These are phyloP conservation scores for Vaccinium vitisidaea DNA, from an alignment of 148 eudicot species.

Conservation along the genomic window DNA sequence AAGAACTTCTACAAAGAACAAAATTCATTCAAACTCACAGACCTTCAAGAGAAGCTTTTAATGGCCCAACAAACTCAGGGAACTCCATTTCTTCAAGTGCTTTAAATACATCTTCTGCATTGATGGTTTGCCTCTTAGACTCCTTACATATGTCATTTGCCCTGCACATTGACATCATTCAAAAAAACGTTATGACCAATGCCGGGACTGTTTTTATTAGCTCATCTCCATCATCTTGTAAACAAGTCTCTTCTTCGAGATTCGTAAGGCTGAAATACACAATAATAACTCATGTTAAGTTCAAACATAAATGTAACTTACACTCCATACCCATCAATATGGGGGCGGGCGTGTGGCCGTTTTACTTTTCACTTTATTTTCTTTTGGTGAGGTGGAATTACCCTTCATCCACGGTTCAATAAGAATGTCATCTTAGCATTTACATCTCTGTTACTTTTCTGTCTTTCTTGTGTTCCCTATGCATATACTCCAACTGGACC, in stretches of 20 bases:
- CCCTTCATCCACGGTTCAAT: neutral
- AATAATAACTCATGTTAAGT: neutral
- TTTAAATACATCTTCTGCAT: conserved; percentile 81
- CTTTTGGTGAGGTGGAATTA: neutral
- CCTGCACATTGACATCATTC: conserved; percentile 38
- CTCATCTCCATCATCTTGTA: neutral
- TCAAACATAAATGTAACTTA: neutral
- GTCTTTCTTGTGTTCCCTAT: neutral
- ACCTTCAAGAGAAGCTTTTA: conserved; percentile 71
- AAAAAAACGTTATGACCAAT: neutral
- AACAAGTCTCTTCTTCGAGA: neutral
- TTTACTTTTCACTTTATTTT: neutral
- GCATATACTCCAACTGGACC: neutral
- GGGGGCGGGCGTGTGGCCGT: neutral
- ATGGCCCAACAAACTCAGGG: conserved; percentile 70
- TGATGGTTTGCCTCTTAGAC: conserved; percentile 76
- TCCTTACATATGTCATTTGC: conserved; percentile 88
- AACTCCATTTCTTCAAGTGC: conserved; percentile 92
- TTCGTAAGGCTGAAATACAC: neutral
- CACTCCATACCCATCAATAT: neutral
- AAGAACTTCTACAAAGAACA: neutral
- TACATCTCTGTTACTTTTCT: neutral
- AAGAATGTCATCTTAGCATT: neutral
- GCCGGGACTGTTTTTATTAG: neutral
- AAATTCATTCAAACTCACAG: conserved; percentile 14